Percentiles rank a stretch among this genome's conserved stretches.
Conservation (phyloP, 768 basidiomycete species). For the Guyanaporus albipodus region DNA sequence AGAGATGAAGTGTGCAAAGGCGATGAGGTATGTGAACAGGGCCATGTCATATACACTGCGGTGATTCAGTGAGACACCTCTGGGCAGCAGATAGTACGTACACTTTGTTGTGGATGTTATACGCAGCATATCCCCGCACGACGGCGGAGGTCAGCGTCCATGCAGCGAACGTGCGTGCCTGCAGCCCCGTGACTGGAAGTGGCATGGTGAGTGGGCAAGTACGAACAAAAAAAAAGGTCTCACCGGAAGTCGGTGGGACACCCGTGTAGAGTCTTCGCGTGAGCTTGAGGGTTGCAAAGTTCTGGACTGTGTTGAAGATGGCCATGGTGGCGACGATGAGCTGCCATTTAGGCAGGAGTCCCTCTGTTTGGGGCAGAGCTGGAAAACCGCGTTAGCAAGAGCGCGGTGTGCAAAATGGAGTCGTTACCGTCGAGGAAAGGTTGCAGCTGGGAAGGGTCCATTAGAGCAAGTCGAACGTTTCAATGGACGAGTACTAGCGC, state of each 20-base stretch:
- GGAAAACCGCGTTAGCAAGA: neutral
- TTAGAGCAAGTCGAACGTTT: slow-evolving; percentile 2
- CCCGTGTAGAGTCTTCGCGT: slow-evolving; percentile 72
- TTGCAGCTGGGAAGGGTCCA: slow-evolving; percentile 10
- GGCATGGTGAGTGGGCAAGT: neutral
- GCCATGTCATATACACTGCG: slow-evolving; percentile 86
- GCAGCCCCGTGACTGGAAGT: slow-evolving; percentile 70
- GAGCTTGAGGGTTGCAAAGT: slow-evolving; percentile 70
- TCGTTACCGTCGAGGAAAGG: slow-evolving; percentile 22
- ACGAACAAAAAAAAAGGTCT: neutral
- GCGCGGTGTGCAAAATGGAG: neutral
- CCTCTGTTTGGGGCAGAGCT: slow-evolving; percentile 65
- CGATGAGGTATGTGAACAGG: slow-evolving; percentile 83
- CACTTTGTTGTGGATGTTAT: slow-evolving; percentile 81
- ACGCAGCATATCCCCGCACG: slow-evolving; percentile 85
- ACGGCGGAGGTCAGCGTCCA: slow-evolving; percentile 89
- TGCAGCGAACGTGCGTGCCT: slow-evolving; percentile 83
- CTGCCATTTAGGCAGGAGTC: slow-evolving; percentile 86
- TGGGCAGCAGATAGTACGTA: slow-evolving; percentile 37
- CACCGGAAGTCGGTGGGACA: slow-evolving; percentile 39
- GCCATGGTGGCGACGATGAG: slow-evolving; percentile 74
- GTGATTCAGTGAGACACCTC: slow-evolving; percentile 6
- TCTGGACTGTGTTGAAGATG: slow-evolving; percentile 83
- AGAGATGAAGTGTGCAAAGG: slow-evolving; percentile 83
- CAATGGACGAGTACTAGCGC: slow-evolving; percentile 3